Base-by-base conservation (phyloP, 352 stramenopile genomes). In the Pythium biforme region DNA sequence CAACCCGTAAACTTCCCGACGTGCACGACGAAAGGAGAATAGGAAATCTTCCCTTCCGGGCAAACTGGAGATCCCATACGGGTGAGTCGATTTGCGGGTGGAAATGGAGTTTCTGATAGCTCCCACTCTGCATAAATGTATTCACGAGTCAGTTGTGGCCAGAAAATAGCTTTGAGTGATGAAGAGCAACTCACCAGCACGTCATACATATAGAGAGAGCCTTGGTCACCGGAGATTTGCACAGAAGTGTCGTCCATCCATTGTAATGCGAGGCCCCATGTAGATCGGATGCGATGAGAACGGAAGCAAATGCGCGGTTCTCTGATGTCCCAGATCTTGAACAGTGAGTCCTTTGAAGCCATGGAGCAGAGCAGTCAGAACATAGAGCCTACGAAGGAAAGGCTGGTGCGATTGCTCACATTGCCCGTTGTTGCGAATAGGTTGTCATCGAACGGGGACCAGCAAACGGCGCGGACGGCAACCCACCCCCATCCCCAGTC, bases 391-490 rank as follows among this genome's bases (percentile, higher is more conserved):
- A 23, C 12, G 11, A 9, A 55, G 27, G n/a, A n/a, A n/a, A n/a
- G n/a, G n/a, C n/a, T 15, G 25, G 23, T 23, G 8, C 10, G 22
- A 40, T n/a, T 15, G 31, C 62, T 47, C 33, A 93, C 86, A 69
- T 95, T 94, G 48, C 86, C 86, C n/a, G 86, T 93, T 4, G 83
- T 86, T 7, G 79, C 84, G 48, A 95, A 95, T n/a, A 95, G 62
- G 59, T 90, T 76, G 22, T 90, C 78, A 52, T 94, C 86, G 57
- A 89, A 91, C 5, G 86, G 84, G 27, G 83, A 93, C 86, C 86
- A 95, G 11, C 72, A 69, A 23, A 95, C 77, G 0, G 81, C 81
- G 51, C 86, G 84, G 12, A 95, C 76, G 17, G 86, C 84, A 20
- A 92, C 81, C 86, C 86, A 95, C 19, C 84, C 84, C 68, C 75